A percentile compares a stretch with the other conserved stretches of the same genome.
Evolutionary conservation across 169 alveolate genomes (phyloP).

Genomic region (Eimeria sp.): DNA sequence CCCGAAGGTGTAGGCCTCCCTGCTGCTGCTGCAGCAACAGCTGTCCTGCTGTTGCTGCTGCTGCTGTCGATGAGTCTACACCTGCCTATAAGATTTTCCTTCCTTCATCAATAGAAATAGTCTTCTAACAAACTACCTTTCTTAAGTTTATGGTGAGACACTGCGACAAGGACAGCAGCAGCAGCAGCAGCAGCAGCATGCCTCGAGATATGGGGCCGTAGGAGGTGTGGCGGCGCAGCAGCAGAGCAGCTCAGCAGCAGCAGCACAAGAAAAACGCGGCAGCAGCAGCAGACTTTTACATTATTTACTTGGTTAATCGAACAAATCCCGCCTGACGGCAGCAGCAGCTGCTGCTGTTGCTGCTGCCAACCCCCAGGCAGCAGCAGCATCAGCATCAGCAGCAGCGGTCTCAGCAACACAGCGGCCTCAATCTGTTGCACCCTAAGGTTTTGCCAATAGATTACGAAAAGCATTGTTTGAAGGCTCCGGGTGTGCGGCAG

Average conservation of each 20-base stretch:
- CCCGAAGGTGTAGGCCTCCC: constrained; percentile 8
- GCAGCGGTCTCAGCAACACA: background rate
- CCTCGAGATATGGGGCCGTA: constrained; percentile 56
- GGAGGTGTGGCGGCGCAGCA: background rate
- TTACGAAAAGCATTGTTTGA: background rate
- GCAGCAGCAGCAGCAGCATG: constrained; percentile 59
- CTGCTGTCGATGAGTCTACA: background rate
- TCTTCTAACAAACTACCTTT: background rate
- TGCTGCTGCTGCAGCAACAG: constrained; percentile 16
- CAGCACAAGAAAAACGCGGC: background rate
- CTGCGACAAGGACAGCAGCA: background rate
- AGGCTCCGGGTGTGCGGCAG: background rate
- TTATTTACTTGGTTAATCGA: background rate
- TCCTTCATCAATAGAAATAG: background rate
- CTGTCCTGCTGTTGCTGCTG: constrained; percentile 8
- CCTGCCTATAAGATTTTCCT: background rate
- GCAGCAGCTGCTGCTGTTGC: constrained; percentile 58
- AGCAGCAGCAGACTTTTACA: background rate
- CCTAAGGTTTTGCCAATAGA: background rate
- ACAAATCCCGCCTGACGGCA: background rate
- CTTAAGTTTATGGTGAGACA: background rate
- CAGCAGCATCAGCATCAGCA: constrained; percentile 66
- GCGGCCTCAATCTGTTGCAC: background rate
- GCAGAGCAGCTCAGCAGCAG: constrained; percentile 25
- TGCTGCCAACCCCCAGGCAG: background rate